Percentiles rank a stretch among this genome's conserved stretches.
phyloP scores from a whole-genome alignment of 192 early-diverging fungal species.

The Backusella westeae region DNA sequence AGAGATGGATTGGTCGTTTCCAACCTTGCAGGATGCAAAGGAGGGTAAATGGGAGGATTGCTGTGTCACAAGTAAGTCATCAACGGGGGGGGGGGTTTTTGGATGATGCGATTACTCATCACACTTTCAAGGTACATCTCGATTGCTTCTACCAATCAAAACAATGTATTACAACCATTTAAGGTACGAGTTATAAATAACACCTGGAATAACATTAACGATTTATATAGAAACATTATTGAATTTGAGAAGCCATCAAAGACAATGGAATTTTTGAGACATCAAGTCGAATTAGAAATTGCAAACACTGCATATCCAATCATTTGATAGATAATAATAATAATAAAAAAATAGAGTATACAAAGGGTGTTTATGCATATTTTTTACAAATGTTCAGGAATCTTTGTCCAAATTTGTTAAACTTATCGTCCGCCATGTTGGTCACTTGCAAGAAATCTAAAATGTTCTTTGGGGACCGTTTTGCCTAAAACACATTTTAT shows the following conservation, averaged over 20 bases:
- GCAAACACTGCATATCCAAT: conserved; percentile 16
- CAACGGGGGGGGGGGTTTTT: no score
- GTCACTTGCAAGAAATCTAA: not conserved
- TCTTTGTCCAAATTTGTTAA: conserved; percentile 4
- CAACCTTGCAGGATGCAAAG: conserved; percentile 42
- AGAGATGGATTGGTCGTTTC: conserved; percentile 51
- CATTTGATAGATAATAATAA: not conserved
- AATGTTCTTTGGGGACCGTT: conserved; percentile 3
- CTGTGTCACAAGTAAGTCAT: conserved; percentile 61
- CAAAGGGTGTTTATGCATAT: not conserved
- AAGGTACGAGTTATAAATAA: conserved; percentile 12
- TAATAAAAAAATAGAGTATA: no score
- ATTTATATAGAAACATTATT: conserved; percentile 3
- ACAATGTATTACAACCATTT: conserved; percentile 41
- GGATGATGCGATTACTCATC: not conserved
- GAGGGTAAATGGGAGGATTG: conserved; percentile 58
- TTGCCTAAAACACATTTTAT: not conserved
- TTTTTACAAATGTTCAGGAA: conserved; percentile 14
- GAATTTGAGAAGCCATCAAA: conserved; percentile 18
- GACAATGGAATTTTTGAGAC: conserved; percentile 15
- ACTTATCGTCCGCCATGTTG: conserved; percentile 21
- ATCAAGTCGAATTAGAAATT: conserved; percentile 23
- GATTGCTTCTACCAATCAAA: conserved; percentile 53
- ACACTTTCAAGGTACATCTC: conserved; percentile 45
- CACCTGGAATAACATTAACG: no score